A percentile compares a stretch with the other conserved stretches of the same genome.
Conservation (phyloP, 2,329 filamentous ascomycete genomes). For the Pseudopithomyces chartarum region DNA sequence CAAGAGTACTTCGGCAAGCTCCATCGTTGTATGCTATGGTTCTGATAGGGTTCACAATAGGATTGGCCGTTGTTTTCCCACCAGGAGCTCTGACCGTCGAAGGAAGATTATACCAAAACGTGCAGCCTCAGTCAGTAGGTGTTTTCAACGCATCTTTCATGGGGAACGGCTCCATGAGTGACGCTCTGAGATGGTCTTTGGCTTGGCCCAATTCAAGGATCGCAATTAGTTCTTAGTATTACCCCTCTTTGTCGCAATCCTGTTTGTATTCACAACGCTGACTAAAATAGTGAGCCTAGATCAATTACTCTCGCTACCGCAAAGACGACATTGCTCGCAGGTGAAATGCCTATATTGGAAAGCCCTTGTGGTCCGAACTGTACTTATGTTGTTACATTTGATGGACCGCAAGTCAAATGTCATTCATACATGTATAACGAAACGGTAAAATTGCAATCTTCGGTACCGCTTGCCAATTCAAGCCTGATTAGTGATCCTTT, state of each 20-base stretch:
- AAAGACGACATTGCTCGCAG: slow-evolving; percentile 2
- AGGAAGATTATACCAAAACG: not conserved
- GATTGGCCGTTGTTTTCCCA: slow-evolving; percentile 4
- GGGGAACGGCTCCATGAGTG: slow-evolving; percentile 1
- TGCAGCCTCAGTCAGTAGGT: not conserved
- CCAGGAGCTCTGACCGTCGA: slow-evolving; percentile 3
- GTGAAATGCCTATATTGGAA: not conserved
- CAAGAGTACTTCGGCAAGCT: not conserved
- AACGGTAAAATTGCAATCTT: not conserved
- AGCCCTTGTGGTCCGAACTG: slow-evolving; percentile 7
- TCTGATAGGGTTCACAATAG: slow-evolving; percentile 1
- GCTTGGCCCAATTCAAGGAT: not conserved
- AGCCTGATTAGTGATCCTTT: too few relatives aligned
- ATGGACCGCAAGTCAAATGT: slow-evolving; percentile 5
- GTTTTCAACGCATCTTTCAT: not conserved
- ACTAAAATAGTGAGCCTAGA: not conserved
- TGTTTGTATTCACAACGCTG: not conserved
- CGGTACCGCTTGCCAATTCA: not conserved
- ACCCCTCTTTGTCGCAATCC: too few relatives aligned
- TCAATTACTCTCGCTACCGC: not conserved
- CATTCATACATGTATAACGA: not conserved
- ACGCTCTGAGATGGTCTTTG: not conserved
- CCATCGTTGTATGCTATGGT: slow-evolving; percentile 5
- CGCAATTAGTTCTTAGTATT: too few relatives aligned
- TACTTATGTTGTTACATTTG: slow-evolving; percentile 1